phyloP scores from a whole-genome alignment of 805 yeast genomes.

The Teunomyces tritomae region DNA sequence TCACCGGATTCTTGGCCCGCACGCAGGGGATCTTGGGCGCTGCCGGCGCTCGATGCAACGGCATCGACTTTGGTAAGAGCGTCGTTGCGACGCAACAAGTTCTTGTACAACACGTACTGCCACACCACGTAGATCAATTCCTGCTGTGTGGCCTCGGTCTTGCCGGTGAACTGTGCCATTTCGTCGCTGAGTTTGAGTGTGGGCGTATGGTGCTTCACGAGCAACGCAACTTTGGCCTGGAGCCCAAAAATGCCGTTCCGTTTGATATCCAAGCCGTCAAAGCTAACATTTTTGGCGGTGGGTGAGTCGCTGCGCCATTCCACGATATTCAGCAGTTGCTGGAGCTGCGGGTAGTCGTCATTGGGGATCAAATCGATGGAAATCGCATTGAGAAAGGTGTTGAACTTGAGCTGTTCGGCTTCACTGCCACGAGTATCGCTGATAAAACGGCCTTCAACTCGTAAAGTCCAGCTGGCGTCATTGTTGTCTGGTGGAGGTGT shows the following conservation, averaged over 20 bases:
- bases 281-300: slow-evolving; percentile 34
- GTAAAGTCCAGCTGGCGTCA: slow-evolving; percentile 74
- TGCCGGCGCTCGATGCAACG: slow-evolving; percentile 20
- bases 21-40: neutral
- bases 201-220: slow-evolving; percentile 58
- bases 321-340: slow-evolving; percentile 45
- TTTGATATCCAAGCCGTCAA: slow-evolving; percentile 88
- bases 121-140: slow-evolving; percentile 77
- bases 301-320: slow-evolving; percentile 84
- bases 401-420: slow-evolving; percentile 50
- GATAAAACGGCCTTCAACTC: slow-evolving; percentile 82
- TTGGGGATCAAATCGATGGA: slow-evolving; percentile 67
- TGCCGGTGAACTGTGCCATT: slow-evolving; percentile 70
- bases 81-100: slow-evolving; percentile 41
- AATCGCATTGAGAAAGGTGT: slow-evolving; percentile 77
- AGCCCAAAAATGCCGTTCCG: slow-evolving; percentile 63
- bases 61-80: slow-evolving; percentile 36
- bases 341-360: slow-evolving; percentile 36
- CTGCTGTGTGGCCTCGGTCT: slow-evolving; percentile 77
- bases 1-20: slow-evolving; percentile 20
- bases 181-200: slow-evolving; percentile 61
- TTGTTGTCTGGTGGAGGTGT: neutral
- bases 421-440: slow-evolving; percentile 43
- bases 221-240: slow-evolving; percentile 65
- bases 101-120: slow-evolving; percentile 73